A percentile compares a stretch with the other conserved stretches of the same genome.
phyloP scores from a whole-genome alignment of 1,139 yeast species.

The Saccharomyces hybrid region DNA sequence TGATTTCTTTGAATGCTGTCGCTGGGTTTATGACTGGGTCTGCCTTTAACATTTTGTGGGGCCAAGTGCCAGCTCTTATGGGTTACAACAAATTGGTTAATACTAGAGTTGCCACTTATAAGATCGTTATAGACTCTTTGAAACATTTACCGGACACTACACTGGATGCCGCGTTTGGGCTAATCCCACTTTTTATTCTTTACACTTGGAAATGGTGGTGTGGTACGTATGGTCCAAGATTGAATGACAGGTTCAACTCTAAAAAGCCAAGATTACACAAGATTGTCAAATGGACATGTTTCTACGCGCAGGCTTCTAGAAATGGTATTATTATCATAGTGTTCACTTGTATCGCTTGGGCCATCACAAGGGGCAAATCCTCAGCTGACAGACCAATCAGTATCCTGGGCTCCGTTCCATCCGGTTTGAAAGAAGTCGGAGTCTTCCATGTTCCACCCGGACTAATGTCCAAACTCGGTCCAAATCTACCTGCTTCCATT shows the following conservation, averaged over 20 bases:
- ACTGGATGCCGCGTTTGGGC: slow-evolving; percentile 83
- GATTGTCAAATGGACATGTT: slow-evolving; percentile 35
- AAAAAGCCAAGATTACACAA: slow-evolving; percentile 35
- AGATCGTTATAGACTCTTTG: slow-evolving; percentile 62
- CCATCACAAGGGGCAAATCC: slow-evolving; percentile 38
- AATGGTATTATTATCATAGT: slow-evolving; percentile 74
- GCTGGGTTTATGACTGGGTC: slow-evolving; percentile 95
- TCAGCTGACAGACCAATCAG: slow-evolving; percentile 39
- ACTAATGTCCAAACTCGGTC: slow-evolving; percentile 52
- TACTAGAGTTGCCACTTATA: slow-evolving; percentile 64
- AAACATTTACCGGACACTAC: slow-evolving; percentile 62
- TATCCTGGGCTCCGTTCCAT: slow-evolving; percentile 70
- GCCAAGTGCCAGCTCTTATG: slow-evolving; percentile 83
- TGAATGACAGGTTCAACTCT: slow-evolving; percentile 37
- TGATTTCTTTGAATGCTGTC: slow-evolving; percentile 86
- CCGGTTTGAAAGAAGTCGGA: slow-evolving; percentile 74
- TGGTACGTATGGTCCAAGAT: slow-evolving; percentile 49
- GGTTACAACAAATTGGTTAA: slow-evolving; percentile 62
- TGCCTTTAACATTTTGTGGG: slow-evolving; percentile 70
- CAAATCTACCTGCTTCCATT: slow-evolving; percentile 78
- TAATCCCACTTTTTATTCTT: slow-evolving; percentile 60
- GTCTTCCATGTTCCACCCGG: slow-evolving; percentile 61
- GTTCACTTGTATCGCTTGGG: slow-evolving; percentile 69
- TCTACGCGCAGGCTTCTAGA: slow-evolving; percentile 69
- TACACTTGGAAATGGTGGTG: slow-evolving; percentile 58